Base-by-base conservation (phyloP, 306 rosid genomes). In the Clitoria ternatea region DNA sequence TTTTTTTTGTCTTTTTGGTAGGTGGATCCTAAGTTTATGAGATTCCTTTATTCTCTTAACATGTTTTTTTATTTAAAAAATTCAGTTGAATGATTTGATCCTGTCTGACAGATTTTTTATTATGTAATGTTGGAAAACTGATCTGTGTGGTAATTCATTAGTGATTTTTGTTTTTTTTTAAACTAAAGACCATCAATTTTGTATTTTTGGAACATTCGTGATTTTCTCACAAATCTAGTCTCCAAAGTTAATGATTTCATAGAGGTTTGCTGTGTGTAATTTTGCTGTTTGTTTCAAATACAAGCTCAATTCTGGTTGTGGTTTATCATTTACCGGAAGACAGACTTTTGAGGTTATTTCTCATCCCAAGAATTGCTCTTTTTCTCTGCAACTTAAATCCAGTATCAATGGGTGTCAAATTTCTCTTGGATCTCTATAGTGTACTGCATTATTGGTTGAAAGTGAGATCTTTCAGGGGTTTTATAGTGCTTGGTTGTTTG, bases 271-370 rank as follows among this genome's bases (percentile, higher is more conserved):
- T 4, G 80, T 47, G 74, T 61, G n/a, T 55, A 30, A 55, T 19
- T 73, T 71, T 45, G 44, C 8, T 63, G 23, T 42, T 65, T 71
- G 68, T 65, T 82, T 69, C 69, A 64, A 48, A 49, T 50, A 73
- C 44, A 60, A 61, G 74, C 74, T 79, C 65, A 75, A 59, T 57
- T 61, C 61, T 64, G 55, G 79, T 75, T 68, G 55, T 30, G 60
- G 68, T 57, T 67, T 80, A 42, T 64, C 55, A 27, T 36, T 69
- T 63, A 56, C 75, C 55, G 12, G 65, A 75, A 55, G 78, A 69
- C 60, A 63, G 7, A 57, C 6, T 74, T 74, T 74, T 60, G 75
- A 69, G 72, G 83, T 59, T 74, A 74, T 42, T 64, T 74, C 70
- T 74, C 76, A 57, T 74, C 59, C 69, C 54, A 27, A 32, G 4